Percentiles rank a stretch among this genome's conserved stretches.
phyloP scores from a whole-genome alignment of 345 rosid genomes.

The Eucalyptus camaldulensis region DNA sequence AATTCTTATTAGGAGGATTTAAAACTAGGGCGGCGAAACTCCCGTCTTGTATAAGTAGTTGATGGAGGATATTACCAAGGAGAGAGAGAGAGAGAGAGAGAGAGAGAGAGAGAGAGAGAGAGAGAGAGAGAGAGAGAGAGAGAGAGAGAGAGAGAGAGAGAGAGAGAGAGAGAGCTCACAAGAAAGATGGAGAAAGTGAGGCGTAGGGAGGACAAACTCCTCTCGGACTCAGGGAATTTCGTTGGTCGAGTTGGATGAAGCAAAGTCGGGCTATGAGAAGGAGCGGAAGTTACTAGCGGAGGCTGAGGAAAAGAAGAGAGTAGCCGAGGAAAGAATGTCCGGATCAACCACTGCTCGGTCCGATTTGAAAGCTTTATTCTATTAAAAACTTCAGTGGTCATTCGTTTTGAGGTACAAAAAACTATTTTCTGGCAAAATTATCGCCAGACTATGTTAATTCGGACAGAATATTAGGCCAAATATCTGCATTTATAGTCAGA shows the following conservation, averaged over 20 bases:
- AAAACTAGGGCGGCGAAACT: background rate
- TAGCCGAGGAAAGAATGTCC: background rate
- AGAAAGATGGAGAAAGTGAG: background rate
- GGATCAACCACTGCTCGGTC: background rate
- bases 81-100: background rate
- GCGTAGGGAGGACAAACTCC: background rate
- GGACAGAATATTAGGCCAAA: background rate
- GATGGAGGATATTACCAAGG: background rate
- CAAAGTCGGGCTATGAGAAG: background rate
- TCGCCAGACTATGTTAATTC: background rate
- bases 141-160: background rate
- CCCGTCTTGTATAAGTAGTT: background rate
- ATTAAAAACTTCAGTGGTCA: background rate
- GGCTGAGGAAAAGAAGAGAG: background rate
- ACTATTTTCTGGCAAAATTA: background rate
- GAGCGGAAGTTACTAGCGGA: background rate
- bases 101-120: background rate
- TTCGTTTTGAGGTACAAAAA: background rate
- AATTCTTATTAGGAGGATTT: background rate
- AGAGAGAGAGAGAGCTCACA: background rate
- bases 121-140: background rate
- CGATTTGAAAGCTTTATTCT: background rate
- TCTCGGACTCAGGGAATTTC: background rate
- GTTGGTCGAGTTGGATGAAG: background rate
- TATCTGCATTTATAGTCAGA: background rate